Conservation (phyloP, 164 flowering plant genomes). For the Brasenia schreberi region DNA sequence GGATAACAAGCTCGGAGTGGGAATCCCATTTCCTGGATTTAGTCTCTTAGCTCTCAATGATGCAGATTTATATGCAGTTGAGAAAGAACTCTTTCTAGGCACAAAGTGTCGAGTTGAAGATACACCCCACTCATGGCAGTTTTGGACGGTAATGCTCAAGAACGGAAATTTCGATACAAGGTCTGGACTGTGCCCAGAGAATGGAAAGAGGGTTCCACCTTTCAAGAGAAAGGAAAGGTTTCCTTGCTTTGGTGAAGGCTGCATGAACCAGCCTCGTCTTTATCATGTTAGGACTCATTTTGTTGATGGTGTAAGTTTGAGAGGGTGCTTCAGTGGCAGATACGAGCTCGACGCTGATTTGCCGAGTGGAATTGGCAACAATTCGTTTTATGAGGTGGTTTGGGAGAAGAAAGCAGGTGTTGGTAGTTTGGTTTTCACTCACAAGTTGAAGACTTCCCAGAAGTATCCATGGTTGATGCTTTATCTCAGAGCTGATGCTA, state of each 20-base stretch:
- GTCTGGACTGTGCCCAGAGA: constrained; percentile 21
- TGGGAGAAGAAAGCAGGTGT: constrained; percentile 17
- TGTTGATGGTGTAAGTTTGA: constrained; percentile 10
- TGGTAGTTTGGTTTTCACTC: constrained; percentile 17
- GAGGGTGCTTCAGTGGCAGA: constrained; percentile 9
- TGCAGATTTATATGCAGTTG: constrained; percentile 19
- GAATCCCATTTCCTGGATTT: constrained; percentile 12
- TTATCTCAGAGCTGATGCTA: constrained; percentile 39
- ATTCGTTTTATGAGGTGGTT: constrained; percentile 7
- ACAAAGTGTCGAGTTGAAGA: constrained; percentile 14
- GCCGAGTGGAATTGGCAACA: constrained; percentile 14
- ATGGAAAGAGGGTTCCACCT: constrained; percentile 15
- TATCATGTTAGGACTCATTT: constrained; percentile 13
- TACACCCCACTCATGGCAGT: constrained; percentile 18
- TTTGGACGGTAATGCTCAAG: constrained; percentile 32
- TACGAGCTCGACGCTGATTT: constrained; percentile 15
- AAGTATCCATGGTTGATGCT: constrained; percentile 43
- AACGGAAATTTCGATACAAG: constrained; percentile 27
- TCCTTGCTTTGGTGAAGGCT: constrained; percentile 26
- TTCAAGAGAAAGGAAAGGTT: constrained; percentile 14
- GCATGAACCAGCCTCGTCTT: constrained; percentile 22
- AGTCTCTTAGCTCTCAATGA: constrained; percentile 9
- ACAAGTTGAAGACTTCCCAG: constrained; percentile 13
- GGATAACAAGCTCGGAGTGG: constrained; percentile 15
- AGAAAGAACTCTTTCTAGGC: constrained; percentile 20